These are phyloP conservation scores for Trichoderma afroharzianum DNA, from an alignment of 2,329 filamentous ascomycete species.

Conservation along the genomic window DNA sequence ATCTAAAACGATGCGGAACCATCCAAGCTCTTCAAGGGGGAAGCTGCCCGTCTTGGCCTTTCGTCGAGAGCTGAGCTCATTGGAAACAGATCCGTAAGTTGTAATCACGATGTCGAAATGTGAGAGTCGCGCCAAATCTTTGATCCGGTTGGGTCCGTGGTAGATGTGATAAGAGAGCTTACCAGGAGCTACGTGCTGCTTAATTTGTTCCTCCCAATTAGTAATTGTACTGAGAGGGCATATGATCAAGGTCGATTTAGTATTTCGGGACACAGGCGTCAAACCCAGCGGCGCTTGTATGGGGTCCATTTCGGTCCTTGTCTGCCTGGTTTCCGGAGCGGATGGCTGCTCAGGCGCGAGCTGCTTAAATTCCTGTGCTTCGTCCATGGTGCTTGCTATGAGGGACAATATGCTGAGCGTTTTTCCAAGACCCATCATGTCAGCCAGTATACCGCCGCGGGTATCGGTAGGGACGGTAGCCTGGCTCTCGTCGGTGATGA, in stretches of 20 bases:
- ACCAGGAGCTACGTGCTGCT: slow-evolving; percentile 66
- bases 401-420: slow-evolving; percentile 82
- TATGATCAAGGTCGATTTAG: slow-evolving; percentile 77
- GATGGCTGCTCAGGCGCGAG: slow-evolving; percentile 49
- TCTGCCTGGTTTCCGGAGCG: slow-evolving; percentile 38
- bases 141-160: slow-evolving; percentile 74
- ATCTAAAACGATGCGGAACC: slow-evolving; percentile 91
- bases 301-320: slow-evolving; percentile 29
- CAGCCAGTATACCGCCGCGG: slow-evolving; percentile 70
- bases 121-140: slow-evolving; percentile 63
- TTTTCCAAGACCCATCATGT: slow-evolving; percentile 89
- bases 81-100: slow-evolving; percentile 84
- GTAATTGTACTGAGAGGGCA: slow-evolving; percentile 86
- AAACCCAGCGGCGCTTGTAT: slow-evolving; percentile 44
- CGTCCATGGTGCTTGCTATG: slow-evolving; percentile 60
- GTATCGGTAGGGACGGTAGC: slow-evolving; percentile 60
- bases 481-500: slow-evolving; percentile 73
- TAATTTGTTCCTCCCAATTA: slow-evolving; percentile 94
- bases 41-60: slow-evolving; percentile 57
- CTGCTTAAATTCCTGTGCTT: slow-evolving; percentile 60
- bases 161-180: slow-evolving; percentile 75
- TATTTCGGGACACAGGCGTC: slow-evolving; percentile 60
- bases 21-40: slow-evolving; percentile 75
- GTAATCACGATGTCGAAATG: slow-evolving; percentile 83
- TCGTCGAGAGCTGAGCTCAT: slow-evolving; percentile 66